Evolutionary conservation across 1,284 basidiomycete genomes (phyloP).

Genomic region (Austroboletus novae-zelandiae): DNA sequence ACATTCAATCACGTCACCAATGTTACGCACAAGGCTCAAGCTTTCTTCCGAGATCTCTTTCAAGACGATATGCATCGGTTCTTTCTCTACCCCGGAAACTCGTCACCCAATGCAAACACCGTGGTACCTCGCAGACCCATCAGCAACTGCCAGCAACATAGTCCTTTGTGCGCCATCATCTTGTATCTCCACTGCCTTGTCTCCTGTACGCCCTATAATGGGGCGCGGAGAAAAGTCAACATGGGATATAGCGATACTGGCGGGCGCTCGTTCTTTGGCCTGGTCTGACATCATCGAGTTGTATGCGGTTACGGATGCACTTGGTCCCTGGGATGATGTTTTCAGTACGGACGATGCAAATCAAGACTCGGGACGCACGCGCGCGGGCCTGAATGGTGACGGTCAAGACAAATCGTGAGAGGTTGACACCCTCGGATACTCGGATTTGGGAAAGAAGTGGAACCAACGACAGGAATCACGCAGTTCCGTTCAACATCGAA

Average conservation of each 20-base stretch:
- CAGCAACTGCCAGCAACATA: background rate
- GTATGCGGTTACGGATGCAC: background rate
- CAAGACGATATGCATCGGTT: too few relatives aligned
- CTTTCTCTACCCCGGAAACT: background rate
- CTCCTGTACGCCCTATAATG: constrained; percentile 17
- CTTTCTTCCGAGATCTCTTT: background rate
- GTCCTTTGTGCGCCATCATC: background rate
- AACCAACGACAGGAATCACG: background rate
- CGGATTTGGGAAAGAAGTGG: background rate
- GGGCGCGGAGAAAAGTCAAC: constrained; percentile 13
- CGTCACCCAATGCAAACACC: too few relatives aligned
- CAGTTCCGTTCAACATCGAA: background rate
- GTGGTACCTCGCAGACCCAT: background rate
- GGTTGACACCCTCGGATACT: background rate
- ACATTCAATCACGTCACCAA: background rate
- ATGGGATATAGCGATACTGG: constrained; percentile 3
- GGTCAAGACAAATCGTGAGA: background rate
- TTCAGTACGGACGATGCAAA: constrained; percentile 1
- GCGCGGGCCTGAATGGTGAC: background rate
- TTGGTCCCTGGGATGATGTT: background rate
- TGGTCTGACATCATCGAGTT: background rate
- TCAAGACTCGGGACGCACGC: constrained; percentile 1
- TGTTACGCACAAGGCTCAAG: background rate
- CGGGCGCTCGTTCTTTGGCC: background rate
- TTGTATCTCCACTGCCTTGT: background rate